Evolutionary conservation across 2,329 filamentous ascomycete species (phyloP).

Genomic region (Trichoderma koningiopsis): DNA sequence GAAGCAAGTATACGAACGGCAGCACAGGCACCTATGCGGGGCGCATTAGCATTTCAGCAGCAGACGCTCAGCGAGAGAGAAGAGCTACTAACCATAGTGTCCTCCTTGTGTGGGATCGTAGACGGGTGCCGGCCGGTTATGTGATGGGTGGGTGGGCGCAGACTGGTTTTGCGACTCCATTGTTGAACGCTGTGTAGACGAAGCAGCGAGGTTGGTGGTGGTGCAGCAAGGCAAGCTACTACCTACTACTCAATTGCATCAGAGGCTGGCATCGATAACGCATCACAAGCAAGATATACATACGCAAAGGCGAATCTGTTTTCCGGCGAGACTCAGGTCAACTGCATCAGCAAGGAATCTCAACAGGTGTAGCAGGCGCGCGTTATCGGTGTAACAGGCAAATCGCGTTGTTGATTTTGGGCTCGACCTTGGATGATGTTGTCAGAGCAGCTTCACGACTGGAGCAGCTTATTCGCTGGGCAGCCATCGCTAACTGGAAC

Average conservation of each 20-base stretch:
- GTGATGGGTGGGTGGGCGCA: constrained; percentile 57
- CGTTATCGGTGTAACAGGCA: constrained; percentile 8
- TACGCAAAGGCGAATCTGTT: background rate
- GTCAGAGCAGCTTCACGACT: constrained; percentile 17
- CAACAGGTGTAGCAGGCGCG: background rate
- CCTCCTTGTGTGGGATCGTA: constrained; percentile 75
- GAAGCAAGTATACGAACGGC: constrained; percentile 40
- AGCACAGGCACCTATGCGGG: constrained; percentile 49
- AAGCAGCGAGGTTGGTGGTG: background rate
- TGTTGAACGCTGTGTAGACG: constrained; percentile 13
- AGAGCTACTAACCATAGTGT: constrained; percentile 67
- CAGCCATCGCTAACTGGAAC: background rate
- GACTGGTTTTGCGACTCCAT: constrained; percentile 51
- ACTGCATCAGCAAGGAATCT: background rate
- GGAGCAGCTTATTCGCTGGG: background rate
- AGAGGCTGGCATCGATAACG: background rate
- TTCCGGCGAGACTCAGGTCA: background rate
- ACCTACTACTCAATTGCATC: background rate
- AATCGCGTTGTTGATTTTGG: constrained; percentile 21
- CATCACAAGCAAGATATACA: background rate
- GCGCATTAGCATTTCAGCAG: constrained; percentile 28
- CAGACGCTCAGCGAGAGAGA: background rate
- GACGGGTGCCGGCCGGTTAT: constrained; percentile 62
- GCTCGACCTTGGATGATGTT: constrained; percentile 15
- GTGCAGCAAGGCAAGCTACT: constrained; percentile 1